These are phyloP conservation scores for Penicillium cinerascens DNA, from an alignment of 495 filamentous ascomycete species.

Conservation along the genomic window DNA sequence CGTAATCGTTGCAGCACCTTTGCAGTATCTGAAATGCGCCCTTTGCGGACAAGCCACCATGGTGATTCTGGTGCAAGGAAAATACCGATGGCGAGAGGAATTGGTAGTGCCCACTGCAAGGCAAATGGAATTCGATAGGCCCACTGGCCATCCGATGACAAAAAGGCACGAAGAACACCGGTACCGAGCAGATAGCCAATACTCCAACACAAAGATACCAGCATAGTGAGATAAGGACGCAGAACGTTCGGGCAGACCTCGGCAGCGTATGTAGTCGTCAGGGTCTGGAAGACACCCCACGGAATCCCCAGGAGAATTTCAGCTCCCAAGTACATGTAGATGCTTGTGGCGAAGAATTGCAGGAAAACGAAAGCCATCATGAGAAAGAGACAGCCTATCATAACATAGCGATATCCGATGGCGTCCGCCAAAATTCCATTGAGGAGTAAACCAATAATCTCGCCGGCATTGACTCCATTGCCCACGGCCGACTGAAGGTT, in stretches of 20 bases:
- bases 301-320: constrained; percentile 69
- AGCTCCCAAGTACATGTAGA: constrained; percentile 58
- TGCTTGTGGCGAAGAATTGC: constrained; percentile 62
- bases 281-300: constrained; percentile 71
- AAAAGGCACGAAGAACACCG: constrained; percentile 59
- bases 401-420: constrained; percentile 60
- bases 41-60: constrained; percentile 70
- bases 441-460: constrained; percentile 63
- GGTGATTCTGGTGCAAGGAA: constrained; percentile 66
- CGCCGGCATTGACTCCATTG: constrained; percentile 56
- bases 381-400: constrained; percentile 54
- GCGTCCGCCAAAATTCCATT: constrained; percentile 62
- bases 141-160: constrained; percentile 49
- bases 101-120: constrained; percentile 71
- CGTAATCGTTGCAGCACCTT: constrained; percentile 55
- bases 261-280: constrained; percentile 68
- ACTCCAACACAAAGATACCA: constrained; percentile 73
- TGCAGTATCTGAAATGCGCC: constrained; percentile 55
- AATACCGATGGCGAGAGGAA: constrained; percentile 60
- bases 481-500: constrained; percentile 62
- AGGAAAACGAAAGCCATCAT: constrained; percentile 59
- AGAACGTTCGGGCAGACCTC: constrained; percentile 66
- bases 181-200: constrained; percentile 65
- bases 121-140: constrained; percentile 60
- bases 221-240: constrained; percentile 66